Evolutionary conservation across 768 basidiomycete species (phyloP).

Genomic region (Astraeus odoratus): DNA sequence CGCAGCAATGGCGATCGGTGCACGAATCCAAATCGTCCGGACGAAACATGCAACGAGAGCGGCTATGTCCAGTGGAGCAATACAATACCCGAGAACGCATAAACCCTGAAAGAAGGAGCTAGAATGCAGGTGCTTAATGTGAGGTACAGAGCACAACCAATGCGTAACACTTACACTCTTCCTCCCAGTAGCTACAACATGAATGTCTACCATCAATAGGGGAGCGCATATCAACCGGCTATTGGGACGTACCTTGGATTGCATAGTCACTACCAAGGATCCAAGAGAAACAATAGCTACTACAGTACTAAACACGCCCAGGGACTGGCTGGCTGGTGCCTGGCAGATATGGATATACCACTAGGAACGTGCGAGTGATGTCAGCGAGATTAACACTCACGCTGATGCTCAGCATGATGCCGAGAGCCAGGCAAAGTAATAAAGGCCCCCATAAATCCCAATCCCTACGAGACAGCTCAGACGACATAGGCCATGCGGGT

Average conservation of each 20-base stretch:
- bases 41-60: constrained; percentile 85
- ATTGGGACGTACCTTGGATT: constrained; percentile 68
- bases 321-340: constrained; percentile 78
- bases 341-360: constrained; percentile 23
- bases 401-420: constrained; percentile 81
- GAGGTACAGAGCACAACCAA: too few species aligned
- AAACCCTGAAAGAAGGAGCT: constrained; percentile 96
- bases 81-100: constrained; percentile 91
- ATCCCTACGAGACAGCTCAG: constrained; percentile 47
- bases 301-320: constrained; percentile 91
- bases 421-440: constrained; percentile 71
- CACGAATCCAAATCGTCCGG: constrained; percentile 77
- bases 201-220: background rate
- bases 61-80: constrained; percentile 88
- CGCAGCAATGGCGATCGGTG: constrained; percentile 76
- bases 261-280: constrained; percentile 87
- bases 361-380: background rate
- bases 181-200: constrained; percentile 62
- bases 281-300: constrained; percentile 89
- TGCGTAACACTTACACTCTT: constrained; percentile 59
- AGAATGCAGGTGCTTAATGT: background rate
- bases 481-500: background rate
- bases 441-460: constrained; percentile 99
- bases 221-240: background rate
- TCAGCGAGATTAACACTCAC: constrained; percentile 35